Base-by-base conservation (phyloP, 768 basidiomycete genomes). In the Lactifluus piperatus region DNA sequence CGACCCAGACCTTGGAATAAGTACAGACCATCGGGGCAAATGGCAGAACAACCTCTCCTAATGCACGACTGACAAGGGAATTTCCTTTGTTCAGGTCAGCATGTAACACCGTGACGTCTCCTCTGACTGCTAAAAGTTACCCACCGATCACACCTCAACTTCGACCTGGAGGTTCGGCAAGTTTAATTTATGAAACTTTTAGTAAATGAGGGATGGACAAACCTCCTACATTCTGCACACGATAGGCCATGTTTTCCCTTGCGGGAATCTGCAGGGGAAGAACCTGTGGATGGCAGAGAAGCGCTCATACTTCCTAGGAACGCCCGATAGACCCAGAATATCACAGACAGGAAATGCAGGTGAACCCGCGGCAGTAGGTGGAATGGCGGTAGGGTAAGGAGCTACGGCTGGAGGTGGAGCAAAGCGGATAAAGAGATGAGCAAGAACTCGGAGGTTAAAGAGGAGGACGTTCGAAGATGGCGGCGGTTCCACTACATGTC, bases 21-120 rank as follows among this genome's bases (percentile, higher is more conserved):
- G 43, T 10, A 59, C 70, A 36, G 51, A 78, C 79, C 77, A 52
- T 79, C 75, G 6, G 80, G 80, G 65, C 80, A 81, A 34, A 81
- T 77, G 18, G 71, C 68, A 45, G 78, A 70, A 64, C 80, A 81
- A 60, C 80, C 81, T 45, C 81, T 73, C 47, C 79, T 77, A 27
- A 80, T 69, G 65, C 81, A 82, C 39, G 81, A 78, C 66, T 79
- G 77, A 63, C 80, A 82, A 22, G 80, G 81, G 67, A 82, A 79
- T 22, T 69, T 69, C 29, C 78, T 81, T 65, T n/a, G 62, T 41
- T 24, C 20, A 26, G 22, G 32, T 24, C 36, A n/a, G 24, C 26
- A 41, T 41, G 41, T 30, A 34, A 32, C 5, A n/a, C n/a, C n/a
- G n/a, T 51, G 26, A n/a, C n/a, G 4, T 22, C 34, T 29, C 34